phyloP scores from a whole-genome alignment of 768 basidiomycete genomes.

The Pleurotus pulmonarius region DNA sequence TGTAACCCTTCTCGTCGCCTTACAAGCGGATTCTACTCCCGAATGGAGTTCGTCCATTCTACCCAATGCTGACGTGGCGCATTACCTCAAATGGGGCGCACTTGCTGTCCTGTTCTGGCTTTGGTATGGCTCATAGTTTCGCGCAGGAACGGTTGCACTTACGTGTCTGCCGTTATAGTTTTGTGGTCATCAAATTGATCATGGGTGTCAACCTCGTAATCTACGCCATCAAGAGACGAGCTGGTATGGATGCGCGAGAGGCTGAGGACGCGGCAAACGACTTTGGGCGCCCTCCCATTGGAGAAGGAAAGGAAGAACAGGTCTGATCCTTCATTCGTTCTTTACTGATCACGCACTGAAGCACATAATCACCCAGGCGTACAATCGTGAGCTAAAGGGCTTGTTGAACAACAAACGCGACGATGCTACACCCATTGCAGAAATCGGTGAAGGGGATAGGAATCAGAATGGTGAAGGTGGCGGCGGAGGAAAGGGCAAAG shows the following conservation, averaged over 20 bases:
- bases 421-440: constrained; percentile 60
- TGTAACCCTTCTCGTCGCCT: constrained; percentile 53
- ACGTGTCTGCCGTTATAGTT: constrained; percentile 34
- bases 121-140: constrained; percentile 50
- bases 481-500: constrained; percentile 41
- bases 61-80: constrained; percentile 45
- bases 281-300: constrained; percentile 87
- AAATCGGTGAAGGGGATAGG: constrained; percentile 63
- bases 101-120: constrained; percentile 76
- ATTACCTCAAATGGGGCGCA: constrained; percentile 59
- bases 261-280: constrained; percentile 78
- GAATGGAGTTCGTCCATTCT: constrained; percentile 42
- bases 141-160: not conserved
- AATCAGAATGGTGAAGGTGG: constrained; percentile 12
- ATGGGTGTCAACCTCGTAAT: constrained; percentile 84
- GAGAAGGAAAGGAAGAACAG: constrained; percentile 85
- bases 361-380: constrained; percentile 41
- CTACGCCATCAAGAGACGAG: constrained; percentile 71
- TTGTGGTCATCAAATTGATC: constrained; percentile 87
- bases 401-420: constrained; percentile 68
- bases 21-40: constrained; percentile 37
- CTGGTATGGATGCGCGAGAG: constrained; percentile 75
- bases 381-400: constrained; percentile 77
- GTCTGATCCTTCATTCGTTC: constrained; percentile 31
- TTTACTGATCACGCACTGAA: not conserved